Base-by-base conservation (phyloP, 306 rosid genomes). In the Prunus campanulata region DNA sequence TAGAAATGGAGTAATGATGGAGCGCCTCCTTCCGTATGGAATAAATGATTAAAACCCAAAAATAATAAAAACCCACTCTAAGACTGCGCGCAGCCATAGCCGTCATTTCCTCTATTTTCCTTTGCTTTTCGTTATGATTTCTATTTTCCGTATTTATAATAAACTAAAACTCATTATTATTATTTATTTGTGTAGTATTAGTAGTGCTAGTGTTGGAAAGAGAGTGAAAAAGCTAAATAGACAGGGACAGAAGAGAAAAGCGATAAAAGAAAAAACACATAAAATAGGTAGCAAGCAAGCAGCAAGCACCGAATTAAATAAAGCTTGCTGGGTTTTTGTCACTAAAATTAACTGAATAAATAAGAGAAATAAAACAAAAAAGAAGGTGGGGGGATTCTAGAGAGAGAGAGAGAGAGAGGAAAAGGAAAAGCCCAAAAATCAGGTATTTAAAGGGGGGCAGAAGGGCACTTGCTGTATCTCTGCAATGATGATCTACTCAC, bases 61-160 rank as follows among this genome's bases (percentile, higher is more conserved):
- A 67, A 12, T 3, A 56, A 16, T 47, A 0, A 73, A 72, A 16
- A 29, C 57, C 48, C 60, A 72, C 44, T 39, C 0, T 39, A 72
- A 44, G 66, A 74, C 84, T 69, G 93, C 87, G 98, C 93, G 98
- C 98, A 87, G 96, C 87, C 96, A 83, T 19, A 86, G 96, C 96
- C 94, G 98, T 95, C 95, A 82, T 83, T 82, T 83, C 66, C 74
- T 35, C 77, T 56, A 72, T 55, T 71, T 49, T 14, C 1, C 3
- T 32, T 62, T 61, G 19, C 25, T 52, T 62, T 6, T 72, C 47
- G 46, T 63, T 14, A 25, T 32, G 39, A 2, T 42, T 71, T 65
- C 19, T 66, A 8, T 0, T 20, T 24, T 67, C 46, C 39, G 46
- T 20, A 56, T 68, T 78, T 76, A 68, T 9, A 30, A 12, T 74